Evolutionary conservation across 2,329 filamentous ascomycete species (phyloP).

Genomic region (Penicillium expansum): DNA sequence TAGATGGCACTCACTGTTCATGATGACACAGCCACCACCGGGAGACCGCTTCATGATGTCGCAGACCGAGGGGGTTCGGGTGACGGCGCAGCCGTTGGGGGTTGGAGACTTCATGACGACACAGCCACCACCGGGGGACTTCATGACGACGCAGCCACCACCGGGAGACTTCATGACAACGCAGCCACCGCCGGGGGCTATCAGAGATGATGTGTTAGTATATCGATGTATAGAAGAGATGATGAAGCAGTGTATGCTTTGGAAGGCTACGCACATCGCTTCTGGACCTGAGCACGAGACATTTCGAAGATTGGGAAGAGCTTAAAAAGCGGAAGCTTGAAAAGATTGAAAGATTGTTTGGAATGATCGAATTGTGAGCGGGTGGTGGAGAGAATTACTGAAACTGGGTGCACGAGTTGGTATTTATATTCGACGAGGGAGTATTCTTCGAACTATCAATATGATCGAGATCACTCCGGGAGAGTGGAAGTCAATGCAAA

Average conservation of each 20-base stretch:
- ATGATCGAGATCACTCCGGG: neutral
- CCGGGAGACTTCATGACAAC: conserved; percentile 14
- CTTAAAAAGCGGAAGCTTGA: conserved; percentile 15
- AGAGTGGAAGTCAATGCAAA: neutral
- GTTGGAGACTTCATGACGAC: conserved; percentile 2
- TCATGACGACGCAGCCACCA: conserved; percentile 33
- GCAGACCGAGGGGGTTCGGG: neutral
- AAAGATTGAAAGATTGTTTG: conserved; percentile 13
- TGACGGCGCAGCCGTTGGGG: neutral
- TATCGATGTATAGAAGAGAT: neutral
- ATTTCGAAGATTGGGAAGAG: conserved; percentile 24
- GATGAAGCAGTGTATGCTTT: neutral
- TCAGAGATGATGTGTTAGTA: conserved; percentile 11
- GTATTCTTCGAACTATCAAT: neutral
- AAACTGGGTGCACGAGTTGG: neutral
- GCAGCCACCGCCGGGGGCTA: conserved; percentile 31
- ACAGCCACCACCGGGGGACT: conserved; percentile 3
- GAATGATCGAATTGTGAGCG: conserved; percentile 10
- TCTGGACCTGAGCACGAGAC: conserved; percentile 26
- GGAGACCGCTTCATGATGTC: conserved; percentile 3
- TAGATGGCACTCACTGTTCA: neutral
- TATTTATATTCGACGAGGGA: conserved; percentile 2
- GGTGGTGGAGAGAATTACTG: conserved; percentile 10
- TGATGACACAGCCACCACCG: conserved; percentile 8
- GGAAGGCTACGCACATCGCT: conserved; percentile 19